These are phyloP conservation scores for Cladosporium velox DNA, from an alignment of 2,329 filamentous ascomycete genomes.

Conservation along the genomic window DNA sequence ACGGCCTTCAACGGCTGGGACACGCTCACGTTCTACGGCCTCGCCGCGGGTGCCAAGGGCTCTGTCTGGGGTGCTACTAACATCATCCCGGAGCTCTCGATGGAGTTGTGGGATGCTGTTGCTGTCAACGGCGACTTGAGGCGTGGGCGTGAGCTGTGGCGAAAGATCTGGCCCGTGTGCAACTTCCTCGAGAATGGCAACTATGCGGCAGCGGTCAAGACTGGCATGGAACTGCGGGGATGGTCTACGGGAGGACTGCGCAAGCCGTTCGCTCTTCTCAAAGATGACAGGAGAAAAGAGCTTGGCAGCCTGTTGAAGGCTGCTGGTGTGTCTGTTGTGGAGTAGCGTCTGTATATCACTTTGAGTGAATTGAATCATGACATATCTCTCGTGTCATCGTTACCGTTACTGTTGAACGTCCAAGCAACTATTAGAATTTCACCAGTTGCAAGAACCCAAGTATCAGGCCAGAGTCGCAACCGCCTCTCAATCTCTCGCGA, in stretches of 20 bases:
- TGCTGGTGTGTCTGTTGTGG: constrained; percentile 37
- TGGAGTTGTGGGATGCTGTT: constrained; percentile 52
- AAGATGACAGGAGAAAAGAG: constrained; percentile 38
- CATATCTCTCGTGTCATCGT: background rate
- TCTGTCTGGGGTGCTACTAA: constrained; percentile 56
- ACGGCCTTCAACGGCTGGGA: constrained; percentile 58
- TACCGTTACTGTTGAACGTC: background rate
- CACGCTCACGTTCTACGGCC: constrained; percentile 55
- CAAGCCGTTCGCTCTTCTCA: constrained; percentile 51
- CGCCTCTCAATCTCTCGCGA: background rate
- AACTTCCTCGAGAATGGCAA: constrained; percentile 54
- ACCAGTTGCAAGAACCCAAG: background rate
- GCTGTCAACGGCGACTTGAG: constrained; percentile 47
- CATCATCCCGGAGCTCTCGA: constrained; percentile 52
- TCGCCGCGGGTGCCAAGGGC: constrained; percentile 53
- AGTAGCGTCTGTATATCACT: background rate
- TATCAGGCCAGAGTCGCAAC: background rate
- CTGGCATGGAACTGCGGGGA: constrained; percentile 51
- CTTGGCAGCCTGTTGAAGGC: constrained; percentile 42
- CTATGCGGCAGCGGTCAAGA: constrained; percentile 53
- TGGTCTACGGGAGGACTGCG: constrained; percentile 51
- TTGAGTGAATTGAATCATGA: background rate
- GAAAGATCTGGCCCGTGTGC: constrained; percentile 53
- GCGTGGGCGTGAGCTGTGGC: constrained; percentile 50
- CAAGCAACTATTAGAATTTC: background rate